These are phyloP conservation scores for Berberis thunbergii DNA, from an alignment of 164 flowering plant species.

Conservation along the genomic window DNA sequence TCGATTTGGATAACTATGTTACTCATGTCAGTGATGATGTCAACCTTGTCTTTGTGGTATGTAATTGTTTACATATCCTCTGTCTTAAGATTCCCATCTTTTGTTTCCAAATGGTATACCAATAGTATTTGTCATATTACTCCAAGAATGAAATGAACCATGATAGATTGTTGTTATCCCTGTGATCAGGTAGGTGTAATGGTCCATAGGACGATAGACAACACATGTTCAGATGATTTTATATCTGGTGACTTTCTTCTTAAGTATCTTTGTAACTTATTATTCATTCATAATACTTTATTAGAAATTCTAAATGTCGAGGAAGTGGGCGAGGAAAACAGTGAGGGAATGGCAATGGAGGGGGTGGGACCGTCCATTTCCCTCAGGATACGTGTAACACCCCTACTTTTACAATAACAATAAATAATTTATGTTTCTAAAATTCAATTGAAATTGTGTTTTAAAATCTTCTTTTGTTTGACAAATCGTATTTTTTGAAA, in stretches of 20 bases:
- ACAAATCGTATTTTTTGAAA: too few species aligned
- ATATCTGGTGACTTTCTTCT: constrained; percentile 55
- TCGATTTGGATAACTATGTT: not conserved
- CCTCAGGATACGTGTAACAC: too few species aligned
- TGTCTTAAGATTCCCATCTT: not conserved
- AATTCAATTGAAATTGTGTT: too few species aligned
- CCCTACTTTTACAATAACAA: too few species aligned
- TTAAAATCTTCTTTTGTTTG: too few species aligned
- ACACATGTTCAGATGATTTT: constrained; percentile 52
- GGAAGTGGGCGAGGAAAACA: too few species aligned
- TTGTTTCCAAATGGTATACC: not conserved
- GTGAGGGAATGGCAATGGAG: too few species aligned
- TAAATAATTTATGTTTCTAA: too few species aligned
- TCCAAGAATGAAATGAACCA: not conserved
- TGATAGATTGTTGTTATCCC: not conserved
- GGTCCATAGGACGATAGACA: constrained; percentile 67
- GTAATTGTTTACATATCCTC: not conserved
- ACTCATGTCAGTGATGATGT: not conserved
- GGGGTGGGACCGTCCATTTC: too few species aligned
- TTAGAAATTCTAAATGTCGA: too few species aligned
- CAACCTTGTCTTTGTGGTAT: constrained; percentile 6
- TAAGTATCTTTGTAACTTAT: too few species aligned
- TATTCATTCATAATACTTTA: too few species aligned
- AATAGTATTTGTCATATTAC: not conserved
- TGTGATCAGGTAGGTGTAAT: constrained; percentile 69